Evolutionary conservation across 805 yeast genomes (phyloP).

Genomic region (Ogataea pini): DNA sequence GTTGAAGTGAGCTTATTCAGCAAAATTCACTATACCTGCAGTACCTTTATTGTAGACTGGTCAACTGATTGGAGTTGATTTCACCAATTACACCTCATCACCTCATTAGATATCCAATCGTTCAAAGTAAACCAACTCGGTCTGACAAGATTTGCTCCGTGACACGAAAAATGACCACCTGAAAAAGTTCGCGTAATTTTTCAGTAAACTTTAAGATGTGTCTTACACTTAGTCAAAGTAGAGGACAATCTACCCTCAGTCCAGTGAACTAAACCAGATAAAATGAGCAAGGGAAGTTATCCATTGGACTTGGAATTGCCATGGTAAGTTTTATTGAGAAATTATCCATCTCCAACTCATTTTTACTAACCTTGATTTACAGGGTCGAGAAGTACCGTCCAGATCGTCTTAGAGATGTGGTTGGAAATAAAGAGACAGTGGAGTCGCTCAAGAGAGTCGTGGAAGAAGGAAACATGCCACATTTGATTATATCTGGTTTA

Average conservation of each 20-base stretch:
- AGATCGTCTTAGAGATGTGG: slow-evolving; percentile 72
- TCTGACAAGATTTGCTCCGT: background rate
- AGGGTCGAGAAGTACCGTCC: slow-evolving; percentile 98
- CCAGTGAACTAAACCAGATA: background rate
- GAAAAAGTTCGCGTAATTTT: slow-evolving; percentile 5
- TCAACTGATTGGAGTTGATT: too few species aligned
- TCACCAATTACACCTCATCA: too few species aligned
- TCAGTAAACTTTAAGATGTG: background rate
- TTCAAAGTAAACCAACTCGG: too few species aligned
- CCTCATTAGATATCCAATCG: too few species aligned
- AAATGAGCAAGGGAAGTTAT: slow-evolving; percentile 20
- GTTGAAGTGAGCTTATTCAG: too few species aligned
- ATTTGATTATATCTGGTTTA: slow-evolving; percentile 89
- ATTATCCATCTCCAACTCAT: background rate
- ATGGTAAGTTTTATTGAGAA: too few species aligned
- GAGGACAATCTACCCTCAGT: too few species aligned
- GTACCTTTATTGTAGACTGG: too few species aligned
- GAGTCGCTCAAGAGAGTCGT: slow-evolving; percentile 83
- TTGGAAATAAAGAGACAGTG: slow-evolving; percentile 90
- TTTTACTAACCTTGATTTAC: background rate
- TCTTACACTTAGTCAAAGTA: too few species aligned
- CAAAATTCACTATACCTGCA: too few species aligned
- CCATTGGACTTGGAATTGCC: slow-evolving; percentile 37
- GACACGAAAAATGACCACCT: slow-evolving; percentile 1
- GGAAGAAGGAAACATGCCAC: slow-evolving; percentile 94